Evolutionary conservation across 192 early-diverging fungal genomes (phyloP), one percentile per base, ranked within the genome.

Genomic region (Coemansia sp.): DNA sequence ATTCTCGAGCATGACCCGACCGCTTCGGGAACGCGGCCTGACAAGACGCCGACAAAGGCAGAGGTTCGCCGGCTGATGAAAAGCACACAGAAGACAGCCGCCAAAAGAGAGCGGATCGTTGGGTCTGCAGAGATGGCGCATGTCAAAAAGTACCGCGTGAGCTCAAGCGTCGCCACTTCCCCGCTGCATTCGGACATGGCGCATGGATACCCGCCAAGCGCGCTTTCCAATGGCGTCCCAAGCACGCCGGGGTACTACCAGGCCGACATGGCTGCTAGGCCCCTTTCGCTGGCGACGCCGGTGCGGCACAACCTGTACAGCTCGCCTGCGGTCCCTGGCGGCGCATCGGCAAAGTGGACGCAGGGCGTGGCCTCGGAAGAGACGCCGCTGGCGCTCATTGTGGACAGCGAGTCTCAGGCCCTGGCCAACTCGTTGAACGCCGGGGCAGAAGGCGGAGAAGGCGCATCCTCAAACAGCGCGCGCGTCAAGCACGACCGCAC

Each of bases 1-100:
- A 70, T 98, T 23, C 78, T 97, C 22, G 90, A 95, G 18, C 92
- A 91, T 71, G 81, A 86, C 46, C 85, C 85, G 5, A 83, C 87
- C 8, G 82, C 82, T 11, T 72, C 78, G 22, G 82, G 75, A 61
- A 74, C 76, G 53, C 67, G 50, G 36, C 76, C 65, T 10, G 73
- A 83, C 55, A 67, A 77, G 52, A 85, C 83, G n/a, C 82, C 83
- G 22, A 86, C 83, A 32, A 85, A 85, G 82, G 83, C 69, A 1
- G 63, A 76, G 61, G 62, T 76, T 32, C 64, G 65, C n/a, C 49
- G 61, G 58, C 53, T 55, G 25, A 60, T 78, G 61, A 67, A 68
- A 42, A 67, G 61, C 61, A 35, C 46, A 4, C 72, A 81, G 23
- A 68, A 67, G 67, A 11, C 53, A 2, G 28, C 64, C 14, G 22